Evolutionary conservation across 164 flowering plant genomes (phyloP), one percentile per base, ranked within the genome.

Genomic region (Pachysandra terminalis): DNA sequence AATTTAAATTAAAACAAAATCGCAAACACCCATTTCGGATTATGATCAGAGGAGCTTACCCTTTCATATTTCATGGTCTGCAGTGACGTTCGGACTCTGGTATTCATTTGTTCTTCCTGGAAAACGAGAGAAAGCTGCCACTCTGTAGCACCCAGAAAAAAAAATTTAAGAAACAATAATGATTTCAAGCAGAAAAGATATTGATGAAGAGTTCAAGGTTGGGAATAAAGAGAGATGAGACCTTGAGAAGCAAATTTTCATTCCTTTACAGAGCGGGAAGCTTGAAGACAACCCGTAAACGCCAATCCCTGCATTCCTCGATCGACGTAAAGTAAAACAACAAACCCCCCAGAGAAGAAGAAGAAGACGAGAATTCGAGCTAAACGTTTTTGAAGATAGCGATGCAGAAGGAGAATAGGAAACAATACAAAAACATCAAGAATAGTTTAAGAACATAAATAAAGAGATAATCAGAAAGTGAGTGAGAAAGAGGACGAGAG

Each of bases 41-140:
- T 41, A 41, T 45, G n/a, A 62, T 22, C 35, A 55, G 60, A 64
- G 55, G 16, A 26, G 62, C 73, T 74, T 79, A 89, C 91, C 72
- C 87, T 84, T 52, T 78, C 83, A 69, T 74, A 75, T 56, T 75
- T 82, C 63, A 79, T 74, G 41, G 81, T 63, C 78, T 81, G 84
- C 74, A 79, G 66, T 60, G 78, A 59, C 15, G 81, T 82, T 71
- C 82, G 54, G 37, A 49, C 80, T 78, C 82, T 83, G 67, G 79
- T 77, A 64, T 77, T 84, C 94, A 86, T 85, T 77, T 71, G 67
- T 52, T 62, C 35, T 68, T 28, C 59, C 79, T 68, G 71, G 59
- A 66, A 64, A 60, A 54, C 41, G 25, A 56, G 71, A 55, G 65
- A 68, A n/a, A n/a, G 1, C 61, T 67, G 41, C 10, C 37, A 68